These are phyloP conservation scores for Vachellia pachyceras DNA, from an alignment of 306 rosid genomes.

Conservation along the genomic window DNA sequence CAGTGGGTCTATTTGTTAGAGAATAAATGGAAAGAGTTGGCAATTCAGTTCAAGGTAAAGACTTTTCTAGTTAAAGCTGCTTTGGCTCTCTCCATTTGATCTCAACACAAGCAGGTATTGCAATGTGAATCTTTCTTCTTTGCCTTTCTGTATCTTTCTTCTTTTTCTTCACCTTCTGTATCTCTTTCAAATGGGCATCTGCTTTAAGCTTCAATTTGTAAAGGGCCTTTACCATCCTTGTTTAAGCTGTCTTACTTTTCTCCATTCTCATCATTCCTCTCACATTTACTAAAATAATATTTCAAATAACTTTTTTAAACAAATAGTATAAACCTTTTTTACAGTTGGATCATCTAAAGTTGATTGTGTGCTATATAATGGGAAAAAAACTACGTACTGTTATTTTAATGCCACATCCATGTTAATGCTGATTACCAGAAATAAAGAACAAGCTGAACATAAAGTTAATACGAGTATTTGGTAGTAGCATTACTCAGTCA, in stretches of 20 bases:
- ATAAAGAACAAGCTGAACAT: not conserved
- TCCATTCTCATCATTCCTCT: slow-evolving; percentile 37
- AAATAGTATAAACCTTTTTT: not conserved
- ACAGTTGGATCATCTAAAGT: not conserved
- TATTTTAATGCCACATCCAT: not conserved
- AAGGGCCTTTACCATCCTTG: slow-evolving; percentile 28
- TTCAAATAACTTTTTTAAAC: not conserved
- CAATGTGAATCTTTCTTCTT: not conserved
- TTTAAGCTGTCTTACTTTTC: slow-evolving; percentile 26
- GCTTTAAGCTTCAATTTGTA: slow-evolving; percentile 37
- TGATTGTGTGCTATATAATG: not conserved
- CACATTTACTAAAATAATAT: not conserved
- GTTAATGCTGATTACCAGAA: not conserved
- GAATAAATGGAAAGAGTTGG: slow-evolving; percentile 10
- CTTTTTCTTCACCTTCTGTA: not conserved
- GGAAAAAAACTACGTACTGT: not conserved
- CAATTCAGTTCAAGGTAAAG: slow-evolving; percentile 5
- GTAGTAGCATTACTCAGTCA: not conserved
- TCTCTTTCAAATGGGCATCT: slow-evolving; percentile 27
- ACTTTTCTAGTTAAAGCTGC: not conserved
- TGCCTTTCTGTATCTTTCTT: not conserved
- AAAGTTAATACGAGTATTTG: not conserved
- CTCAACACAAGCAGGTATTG: not conserved
- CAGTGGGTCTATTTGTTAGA: not conserved
- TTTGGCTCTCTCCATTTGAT: not conserved